Evolutionary conservation across 176 grass and related monocot genomes (phyloP).

Genomic region (Avena sativa): DNA sequence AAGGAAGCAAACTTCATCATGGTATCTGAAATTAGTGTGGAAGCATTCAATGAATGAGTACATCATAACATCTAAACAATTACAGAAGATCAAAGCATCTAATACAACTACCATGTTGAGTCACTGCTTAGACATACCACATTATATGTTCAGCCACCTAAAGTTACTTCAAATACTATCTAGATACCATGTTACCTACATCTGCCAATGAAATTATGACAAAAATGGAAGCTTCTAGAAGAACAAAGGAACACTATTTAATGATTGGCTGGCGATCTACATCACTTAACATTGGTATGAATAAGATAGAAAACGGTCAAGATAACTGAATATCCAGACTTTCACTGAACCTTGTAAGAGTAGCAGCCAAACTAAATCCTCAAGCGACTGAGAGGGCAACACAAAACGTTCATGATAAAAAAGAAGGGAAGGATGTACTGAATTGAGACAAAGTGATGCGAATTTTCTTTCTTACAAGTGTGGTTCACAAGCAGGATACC

Average conservation of each 20-base stretch:
- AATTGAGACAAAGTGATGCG: neutral
- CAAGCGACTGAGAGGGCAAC: neutral
- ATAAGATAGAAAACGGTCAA: neutral
- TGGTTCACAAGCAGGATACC: neutral
- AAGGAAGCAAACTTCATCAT: slow-evolving; percentile 99
- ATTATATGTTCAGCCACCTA: neutral
- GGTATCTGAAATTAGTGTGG: slow-evolving; percentile 64
- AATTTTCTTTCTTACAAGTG: neutral
- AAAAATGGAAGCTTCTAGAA: neutral
- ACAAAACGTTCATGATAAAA: neutral
- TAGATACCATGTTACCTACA: slow-evolving; percentile 19
- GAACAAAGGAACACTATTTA: neutral
- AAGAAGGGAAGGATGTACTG: neutral
- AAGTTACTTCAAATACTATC: neutral
- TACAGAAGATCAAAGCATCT: slow-evolving; percentile 31
- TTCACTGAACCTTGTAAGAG: neutral
- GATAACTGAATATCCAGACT: neutral
- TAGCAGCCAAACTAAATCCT: neutral
- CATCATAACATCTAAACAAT: neutral
- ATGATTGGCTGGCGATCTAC: neutral
- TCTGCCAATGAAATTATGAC: neutral
- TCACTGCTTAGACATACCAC: neutral
- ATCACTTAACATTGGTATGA: neutral
- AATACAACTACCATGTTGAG: slow-evolving; percentile 1
- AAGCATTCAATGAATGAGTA: slow-evolving; percentile 7